phyloP scores from a whole-genome alignment of 768 basidiomycete genomes.

The Lactifluus hygrophoroides region DNA sequence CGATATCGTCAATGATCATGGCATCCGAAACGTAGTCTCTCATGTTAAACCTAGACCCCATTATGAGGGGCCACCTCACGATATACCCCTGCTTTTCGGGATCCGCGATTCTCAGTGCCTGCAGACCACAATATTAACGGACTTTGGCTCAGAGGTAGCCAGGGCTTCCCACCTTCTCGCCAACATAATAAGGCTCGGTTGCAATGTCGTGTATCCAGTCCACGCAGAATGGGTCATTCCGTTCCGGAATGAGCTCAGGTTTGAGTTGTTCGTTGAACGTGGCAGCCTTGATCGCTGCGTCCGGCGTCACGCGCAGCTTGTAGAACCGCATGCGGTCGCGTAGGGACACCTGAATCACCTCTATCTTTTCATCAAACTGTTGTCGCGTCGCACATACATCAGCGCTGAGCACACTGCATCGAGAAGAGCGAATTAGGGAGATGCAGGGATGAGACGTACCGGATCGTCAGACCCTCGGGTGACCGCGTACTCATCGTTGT shows the following conservation, averaged over 20 bases:
- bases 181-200: slow-evolving; percentile 50
- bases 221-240: slow-evolving; percentile 72
- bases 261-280: slow-evolving; percentile 78
- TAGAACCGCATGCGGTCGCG: slow-evolving; percentile 83
- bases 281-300: slow-evolving; percentile 59
- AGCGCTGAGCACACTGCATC: not conserved
- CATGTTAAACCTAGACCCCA: slow-evolving; percentile 75
- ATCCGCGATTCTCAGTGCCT: slow-evolving; percentile 67
- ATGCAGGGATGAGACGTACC: slow-evolving; percentile 32
- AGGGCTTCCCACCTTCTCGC: slow-evolving; percentile 54
- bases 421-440: not conserved
- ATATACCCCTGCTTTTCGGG: slow-evolving; percentile 59
- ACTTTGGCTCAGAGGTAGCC: not conserved
- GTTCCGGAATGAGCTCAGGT: slow-evolving; percentile 78
- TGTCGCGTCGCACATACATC: not conserved
- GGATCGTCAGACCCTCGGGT: slow-evolving; percentile 48
- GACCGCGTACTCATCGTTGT: slow-evolving; percentile 46
- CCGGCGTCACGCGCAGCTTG: slow-evolving; percentile 67
- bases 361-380: slow-evolving; percentile 72
- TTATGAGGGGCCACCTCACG: slow-evolving; percentile 70
- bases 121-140: not conserved
- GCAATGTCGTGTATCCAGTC: slow-evolving; percentile 68
- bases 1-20: slow-evolving; percentile 68
- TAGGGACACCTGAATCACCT: slow-evolving; percentile 59
- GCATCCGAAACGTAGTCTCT: slow-evolving; percentile 66